A percentile compares a stretch with the other conserved stretches of the same genome.
Evolutionary conservation across 345 rosid genomes (phyloP).

Genomic region (Dovyalis caffra): DNA sequence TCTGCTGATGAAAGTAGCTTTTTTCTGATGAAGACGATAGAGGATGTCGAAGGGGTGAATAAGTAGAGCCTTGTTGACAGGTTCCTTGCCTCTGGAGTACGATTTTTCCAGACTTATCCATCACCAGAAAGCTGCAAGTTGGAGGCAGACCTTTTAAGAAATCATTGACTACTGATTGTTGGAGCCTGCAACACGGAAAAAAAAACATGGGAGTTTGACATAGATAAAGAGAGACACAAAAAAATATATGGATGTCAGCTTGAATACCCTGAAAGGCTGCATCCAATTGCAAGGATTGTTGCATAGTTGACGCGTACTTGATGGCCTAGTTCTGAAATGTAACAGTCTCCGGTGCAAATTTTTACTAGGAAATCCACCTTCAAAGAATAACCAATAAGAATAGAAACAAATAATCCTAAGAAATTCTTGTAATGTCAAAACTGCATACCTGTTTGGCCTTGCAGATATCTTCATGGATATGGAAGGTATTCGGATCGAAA

Average conservation of each 20-base stretch:
- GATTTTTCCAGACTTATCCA: constrained; percentile 30
- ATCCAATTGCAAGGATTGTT: constrained; percentile 39
- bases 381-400: background rate
- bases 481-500: constrained; percentile 40
- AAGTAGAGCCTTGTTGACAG: constrained; percentile 37
- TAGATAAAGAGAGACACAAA: background rate
- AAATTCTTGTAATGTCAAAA: background rate
- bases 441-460: constrained; percentile 25
- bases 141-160: constrained; percentile 34
- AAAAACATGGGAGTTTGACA: background rate
- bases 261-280: constrained; percentile 34
- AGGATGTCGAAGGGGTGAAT: constrained; percentile 11
- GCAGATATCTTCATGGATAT: constrained; percentile 43
- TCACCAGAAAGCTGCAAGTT: constrained; percentile 37
- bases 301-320: constrained; percentile 40
- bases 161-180: constrained; percentile 23
- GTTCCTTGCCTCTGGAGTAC: constrained; percentile 37
- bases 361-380: constrained; percentile 43
- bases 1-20: background rate
- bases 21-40: constrained; percentile 3
- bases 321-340: constrained; percentile 27
- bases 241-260: background rate
- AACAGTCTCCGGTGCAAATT: constrained; percentile 33
- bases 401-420: background rate
- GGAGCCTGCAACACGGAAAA: constrained; percentile 29